Base-by-base conservation (phyloP, 768 basidiomycete genomes). In the Suillus sp. region DNA sequence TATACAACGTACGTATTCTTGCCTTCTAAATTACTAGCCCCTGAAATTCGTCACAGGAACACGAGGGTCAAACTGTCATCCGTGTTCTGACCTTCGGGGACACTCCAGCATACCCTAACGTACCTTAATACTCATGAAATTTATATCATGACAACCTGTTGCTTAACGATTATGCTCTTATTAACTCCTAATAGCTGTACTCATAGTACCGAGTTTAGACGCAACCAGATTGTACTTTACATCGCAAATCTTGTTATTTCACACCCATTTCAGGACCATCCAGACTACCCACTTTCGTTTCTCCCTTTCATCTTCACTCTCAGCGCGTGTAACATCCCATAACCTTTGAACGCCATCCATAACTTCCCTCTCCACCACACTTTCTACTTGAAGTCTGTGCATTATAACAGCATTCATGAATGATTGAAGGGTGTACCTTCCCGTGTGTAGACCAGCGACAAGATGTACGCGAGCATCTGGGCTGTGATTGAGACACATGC, bases 381-480 rank as follows among this genome's bases (percentile, higher is more conserved):
- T 77, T 32, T 83, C 81, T 9, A 86, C 64, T 7, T 75, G 74
- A 45, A 92, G 79, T 4, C 82, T 86, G 59, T 69, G 75, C 9
- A 64, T 65, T 4, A 66, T 62, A 22, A 78, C 79, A 11, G 70
- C 69, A 13, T 74, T 68, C 47, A 92, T 68, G 73, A 91, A 91
- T 8, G 85, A 77, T 60, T 86, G 80, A 35, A 93, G 80, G 1
- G 89, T 86, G 68, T 90, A 92, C 56, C 88, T 78, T 3, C 90
- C 92, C 0, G 91, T 92, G 67, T 93, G 91, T 59, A 93, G 68
- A 0, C 91, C 91, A 2, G 88, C 88, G 9, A 92, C 81, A n/a
- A 92, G 70, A 69, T 91, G 82, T 55, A 85, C 70, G 11, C 89
- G 83, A 35, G 90, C 77, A 43, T 76, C 65, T 1, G 74, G 61